Conservation (phyloP, 1,284 basidiomycete genomes). For the Ceratobasidium sp. region DNA sequence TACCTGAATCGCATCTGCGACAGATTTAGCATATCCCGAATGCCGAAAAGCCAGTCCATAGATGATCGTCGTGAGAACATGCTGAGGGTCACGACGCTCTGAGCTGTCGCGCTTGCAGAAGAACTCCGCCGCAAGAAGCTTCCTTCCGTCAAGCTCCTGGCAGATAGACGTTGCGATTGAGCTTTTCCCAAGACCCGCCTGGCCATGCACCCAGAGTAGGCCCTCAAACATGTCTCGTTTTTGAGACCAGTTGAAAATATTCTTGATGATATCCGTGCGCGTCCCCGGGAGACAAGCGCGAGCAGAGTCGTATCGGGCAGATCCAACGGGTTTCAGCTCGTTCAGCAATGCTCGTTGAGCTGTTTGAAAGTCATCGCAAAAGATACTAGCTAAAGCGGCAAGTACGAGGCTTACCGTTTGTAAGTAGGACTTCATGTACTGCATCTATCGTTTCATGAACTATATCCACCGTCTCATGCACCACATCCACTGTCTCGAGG, state of each 20-base stretch:
- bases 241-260: not conserved
- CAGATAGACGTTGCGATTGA: slow-evolving; percentile 49
- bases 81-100: slow-evolving; percentile 20
- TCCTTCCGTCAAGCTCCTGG: slow-evolving; percentile 14
- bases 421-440: no score
- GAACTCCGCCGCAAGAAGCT: slow-evolving; percentile 49
- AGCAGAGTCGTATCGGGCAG: not conserved
- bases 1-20: not conserved
- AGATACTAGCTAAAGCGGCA: no score
- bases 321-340: not conserved
- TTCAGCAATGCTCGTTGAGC: no score
- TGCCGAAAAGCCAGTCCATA: slow-evolving; percentile 7
- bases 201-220: slow-evolving; percentile 48
- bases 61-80: slow-evolving; percentile 27
- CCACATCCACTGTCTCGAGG: not conserved
- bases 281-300: not conserved
- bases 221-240: not conserved
- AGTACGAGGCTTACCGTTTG: no score
- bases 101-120: slow-evolving; percentile 51
- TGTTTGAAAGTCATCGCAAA: no score
- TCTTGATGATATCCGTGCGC: not conserved
- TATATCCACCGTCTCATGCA: no score
- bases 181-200: slow-evolving; percentile 50
- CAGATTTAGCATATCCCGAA: not conserved
- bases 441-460: no score